Conservation (phyloP, 148 eudicot species). For the Rhododendron simsii region DNA sequence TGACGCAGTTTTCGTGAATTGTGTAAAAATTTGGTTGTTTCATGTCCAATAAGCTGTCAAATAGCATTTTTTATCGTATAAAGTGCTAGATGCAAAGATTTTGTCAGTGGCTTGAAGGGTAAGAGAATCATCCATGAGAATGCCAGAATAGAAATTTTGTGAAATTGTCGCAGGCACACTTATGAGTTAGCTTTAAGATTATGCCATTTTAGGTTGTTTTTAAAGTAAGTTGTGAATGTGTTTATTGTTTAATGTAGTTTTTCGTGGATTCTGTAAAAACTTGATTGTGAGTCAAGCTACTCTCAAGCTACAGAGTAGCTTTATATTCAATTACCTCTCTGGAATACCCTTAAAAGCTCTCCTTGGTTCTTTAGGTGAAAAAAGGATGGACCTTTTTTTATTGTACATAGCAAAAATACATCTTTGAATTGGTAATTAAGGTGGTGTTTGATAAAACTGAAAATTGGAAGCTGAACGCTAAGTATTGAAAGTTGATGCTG, state of each 20-base stretch:
- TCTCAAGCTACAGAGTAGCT: too few species aligned
- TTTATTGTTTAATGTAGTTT: slow-evolving; percentile 13
- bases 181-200: too few species aligned
- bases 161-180: not conserved
- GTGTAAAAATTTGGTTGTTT: not conserved
- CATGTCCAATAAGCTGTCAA: not conserved
- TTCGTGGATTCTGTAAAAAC: not conserved
- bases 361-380: not conserved
- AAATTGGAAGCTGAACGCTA: too few species aligned
- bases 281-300: not conserved
- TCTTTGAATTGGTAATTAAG: too few species aligned
- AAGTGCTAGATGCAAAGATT: not conserved
- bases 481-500: too few species aligned
- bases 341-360: not conserved
- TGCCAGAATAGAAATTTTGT: not conserved
- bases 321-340: too few species aligned
- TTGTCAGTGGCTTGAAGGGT: not conserved
- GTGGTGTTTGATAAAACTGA: too few species aligned
- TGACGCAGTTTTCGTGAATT: not conserved
- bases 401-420: not conserved
- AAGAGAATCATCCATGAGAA: not conserved
- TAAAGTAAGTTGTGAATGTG: not conserved
- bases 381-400: not conserved
- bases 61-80: too few species aligned
- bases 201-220: slow-evolving; percentile 44